Evolutionary conservation across 495 filamentous ascomycete species (phyloP).

Genomic region (Mytilinidion resinicola): DNA sequence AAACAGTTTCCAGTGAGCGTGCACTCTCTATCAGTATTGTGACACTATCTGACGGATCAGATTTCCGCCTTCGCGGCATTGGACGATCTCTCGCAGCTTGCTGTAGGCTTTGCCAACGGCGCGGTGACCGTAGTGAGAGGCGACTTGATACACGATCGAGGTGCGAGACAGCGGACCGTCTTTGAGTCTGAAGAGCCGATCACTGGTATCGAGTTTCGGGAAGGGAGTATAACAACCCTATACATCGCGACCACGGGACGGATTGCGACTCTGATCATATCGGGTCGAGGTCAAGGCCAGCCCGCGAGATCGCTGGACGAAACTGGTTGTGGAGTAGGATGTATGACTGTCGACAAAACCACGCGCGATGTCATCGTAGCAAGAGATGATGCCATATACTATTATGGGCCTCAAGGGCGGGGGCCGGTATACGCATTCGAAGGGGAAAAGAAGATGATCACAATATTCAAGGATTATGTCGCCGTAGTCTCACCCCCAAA

Average conservation of each 20-base stretch:
- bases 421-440: constrained; percentile 86
- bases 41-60: constrained; percentile 37
- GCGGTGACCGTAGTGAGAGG: constrained; percentile 89
- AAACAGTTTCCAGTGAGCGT: constrained; percentile 78
- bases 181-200: constrained; percentile 96
- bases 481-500: constrained; percentile 78
- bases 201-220: constrained; percentile 75
- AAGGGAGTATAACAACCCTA: constrained; percentile 63
- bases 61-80: constrained; percentile 85
- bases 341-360: constrained; percentile 78
- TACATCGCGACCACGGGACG: constrained; percentile 88
- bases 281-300: constrained; percentile 81
- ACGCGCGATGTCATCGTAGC: constrained; percentile 83
- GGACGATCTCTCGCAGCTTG: constrained; percentile 82
- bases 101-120: constrained; percentile 92
- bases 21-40: background rate
- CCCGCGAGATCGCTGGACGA: constrained; percentile 84
- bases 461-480: constrained; percentile 78
- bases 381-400: constrained; percentile 90
- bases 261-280: constrained; percentile 79
- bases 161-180: constrained; percentile 91
- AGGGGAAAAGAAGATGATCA: constrained; percentile 75
- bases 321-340: constrained; percentile 79
- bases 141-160: constrained; percentile 90
- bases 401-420: constrained; percentile 78